Base-by-base conservation (phyloP, 805 yeast species). In the Wickerhamiella domercqiae region DNA sequence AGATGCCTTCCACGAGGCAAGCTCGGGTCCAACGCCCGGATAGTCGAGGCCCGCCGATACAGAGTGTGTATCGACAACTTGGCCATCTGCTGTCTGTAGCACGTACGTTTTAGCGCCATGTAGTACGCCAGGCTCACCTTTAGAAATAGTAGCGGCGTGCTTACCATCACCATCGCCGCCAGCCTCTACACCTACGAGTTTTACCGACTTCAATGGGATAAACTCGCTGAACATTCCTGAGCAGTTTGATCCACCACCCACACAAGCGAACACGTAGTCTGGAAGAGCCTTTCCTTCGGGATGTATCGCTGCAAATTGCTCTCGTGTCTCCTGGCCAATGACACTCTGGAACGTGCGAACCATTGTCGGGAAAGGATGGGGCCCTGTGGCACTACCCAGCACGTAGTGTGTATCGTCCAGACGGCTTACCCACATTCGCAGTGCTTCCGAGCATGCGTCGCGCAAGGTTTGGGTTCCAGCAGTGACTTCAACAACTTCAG, bases 11-110 rank as follows among this genome's bases (percentile, higher is more conserved):
- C 97, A 90, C 56, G 69, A 73, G 2, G 97, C 93, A 49, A 90
- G 68, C 62, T 90, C 97, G 22, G 99, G 99, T 32, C 99, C 99
- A 34, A 90, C 99, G 61, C 96, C 99, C 19, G 99, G 99, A 58
- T 90, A 90, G 61, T 90, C 99, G 52, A 90, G 69, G 48, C 99
- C 99, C 29, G 99, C 99, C 46, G 95, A 82, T 28, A 90, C 93
- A 17, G 97, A 87, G 59, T 90, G 97, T 7, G 99, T 90, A 55
- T 90, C 98, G 48, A 79, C 93, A 42, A 90, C 82, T 64, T 90
- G 99, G 37, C 99, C 99, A 57, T 90, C 97, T 14, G 56, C 51
- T 52, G 78, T 81, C 63, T 90, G 98, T 55, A 90, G 69, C 26
- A 90, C 93, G 51, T 78, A 90, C 3, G 98, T 87, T 60, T 70